These are phyloP conservation scores for Phyllosticta citribraziliensis DNA, from an alignment of 2,329 filamentous ascomycete species.

Conservation along the genomic window DNA sequence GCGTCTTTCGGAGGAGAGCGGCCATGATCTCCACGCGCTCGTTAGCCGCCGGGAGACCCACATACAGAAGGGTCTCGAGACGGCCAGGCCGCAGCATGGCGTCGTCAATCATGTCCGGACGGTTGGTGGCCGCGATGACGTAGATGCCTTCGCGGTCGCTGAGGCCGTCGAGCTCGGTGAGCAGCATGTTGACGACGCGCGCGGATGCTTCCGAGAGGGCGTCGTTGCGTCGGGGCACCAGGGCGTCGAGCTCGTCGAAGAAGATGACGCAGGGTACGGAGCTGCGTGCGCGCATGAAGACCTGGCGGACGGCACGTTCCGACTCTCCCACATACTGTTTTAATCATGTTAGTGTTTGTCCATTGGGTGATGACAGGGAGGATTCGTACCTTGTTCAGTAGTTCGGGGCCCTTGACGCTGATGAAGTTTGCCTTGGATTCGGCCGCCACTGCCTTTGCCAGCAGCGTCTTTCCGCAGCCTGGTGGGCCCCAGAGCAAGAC, in stretches of 20 bases:
- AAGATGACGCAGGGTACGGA: constrained; percentile 91
- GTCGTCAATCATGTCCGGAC: constrained; percentile 91
- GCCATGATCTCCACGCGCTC: constrained; percentile 80
- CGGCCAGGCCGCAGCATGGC: constrained; percentile 90
- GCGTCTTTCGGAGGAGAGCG: constrained; percentile 50
- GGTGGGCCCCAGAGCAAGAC: constrained; percentile 95
- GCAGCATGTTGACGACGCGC: constrained; percentile 85
- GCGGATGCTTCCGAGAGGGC: constrained; percentile 69
- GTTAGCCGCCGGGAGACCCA: constrained; percentile 69
- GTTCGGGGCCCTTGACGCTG: constrained; percentile 88
- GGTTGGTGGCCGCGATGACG: constrained; percentile 88
- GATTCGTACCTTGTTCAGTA: constrained; percentile 65
- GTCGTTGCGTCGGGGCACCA: constrained; percentile 76
- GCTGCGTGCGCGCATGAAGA: constrained; percentile 79
- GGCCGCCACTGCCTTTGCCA: constrained; percentile 93
- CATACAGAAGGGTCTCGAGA: constrained; percentile 77
- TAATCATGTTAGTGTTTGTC: not conserved
- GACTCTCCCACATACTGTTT: constrained; percentile 78
- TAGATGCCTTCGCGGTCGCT: constrained; percentile 75
- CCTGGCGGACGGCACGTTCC: constrained; percentile 82
- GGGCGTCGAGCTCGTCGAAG: constrained; percentile 93
- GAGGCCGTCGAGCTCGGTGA: constrained; percentile 88
- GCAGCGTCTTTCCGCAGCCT: constrained; percentile 90
- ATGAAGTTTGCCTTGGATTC: constrained; percentile 97
- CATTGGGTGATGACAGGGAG: not conserved